phyloP scores from a whole-genome alignment of 441 rosid genomes.

The Bruguiera hainesii region DNA sequence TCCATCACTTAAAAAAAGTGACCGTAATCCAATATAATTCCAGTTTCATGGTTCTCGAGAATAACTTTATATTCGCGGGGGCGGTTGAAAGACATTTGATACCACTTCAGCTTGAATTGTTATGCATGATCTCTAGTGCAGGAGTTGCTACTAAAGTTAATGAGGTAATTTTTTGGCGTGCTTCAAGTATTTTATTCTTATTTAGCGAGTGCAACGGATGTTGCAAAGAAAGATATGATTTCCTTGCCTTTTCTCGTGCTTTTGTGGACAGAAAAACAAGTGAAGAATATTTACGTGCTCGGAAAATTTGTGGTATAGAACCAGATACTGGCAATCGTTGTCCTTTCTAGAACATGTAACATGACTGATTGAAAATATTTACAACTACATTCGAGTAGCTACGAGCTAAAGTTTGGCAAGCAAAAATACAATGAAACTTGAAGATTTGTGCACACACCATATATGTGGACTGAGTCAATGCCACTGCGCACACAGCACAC shows the following conservation, averaged over 20 bases:
- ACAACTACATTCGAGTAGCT: background rate
- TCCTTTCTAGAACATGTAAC: conserved; percentile 15
- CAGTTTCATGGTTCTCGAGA: conserved; percentile 22
- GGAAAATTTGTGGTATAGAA: conserved; percentile 23
- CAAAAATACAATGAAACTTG: background rate
- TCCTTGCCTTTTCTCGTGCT: conserved; percentile 14
- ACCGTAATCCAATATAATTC: conserved; percentile 19
- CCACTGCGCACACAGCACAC: no score
- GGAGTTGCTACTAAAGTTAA: conserved; percentile 9
- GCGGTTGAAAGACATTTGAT: conserved; percentile 28
- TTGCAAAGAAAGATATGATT: conserved; percentile 20
- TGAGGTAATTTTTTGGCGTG: conserved; percentile 6
- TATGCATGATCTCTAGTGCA: conserved; percentile 1
- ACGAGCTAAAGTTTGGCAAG: background rate
- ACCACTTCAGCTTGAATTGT: conserved; percentile 17
- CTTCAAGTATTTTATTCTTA: conserved; percentile 18
- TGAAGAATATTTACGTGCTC: conserved; percentile 11
- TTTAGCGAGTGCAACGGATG: conserved; percentile 12
- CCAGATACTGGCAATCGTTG: conserved; percentile 25
- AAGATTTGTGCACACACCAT: conserved; percentile 4
- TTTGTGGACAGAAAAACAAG: conserved; percentile 7
- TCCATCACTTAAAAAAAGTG: conserved; percentile 14
- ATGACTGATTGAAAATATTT: conserved; percentile 10
- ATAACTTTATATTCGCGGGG: conserved; percentile 28
- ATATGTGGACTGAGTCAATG: no score